Evolutionary conservation across 805 yeast genomes (phyloP).

Genomic region (Saturnispora zaruensis): DNA sequence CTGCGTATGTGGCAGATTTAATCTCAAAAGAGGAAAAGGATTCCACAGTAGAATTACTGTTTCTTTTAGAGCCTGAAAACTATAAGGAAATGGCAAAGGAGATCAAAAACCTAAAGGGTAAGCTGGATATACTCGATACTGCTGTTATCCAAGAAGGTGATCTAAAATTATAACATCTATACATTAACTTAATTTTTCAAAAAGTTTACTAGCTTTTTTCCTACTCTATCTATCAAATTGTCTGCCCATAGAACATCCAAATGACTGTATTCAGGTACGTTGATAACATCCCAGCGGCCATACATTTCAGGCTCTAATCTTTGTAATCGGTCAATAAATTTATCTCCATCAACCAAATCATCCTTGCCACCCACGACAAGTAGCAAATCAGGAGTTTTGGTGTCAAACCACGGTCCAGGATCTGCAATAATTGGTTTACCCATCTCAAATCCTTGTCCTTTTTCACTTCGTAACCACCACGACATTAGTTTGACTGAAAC

Average conservation of each 20-base stretch:
- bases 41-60: slow-evolving; percentile 12
- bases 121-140: slow-evolving; percentile 35
- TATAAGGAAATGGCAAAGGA: slow-evolving; percentile 32
- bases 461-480: slow-evolving; percentile 73
- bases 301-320: slow-evolving; percentile 44
- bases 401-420: slow-evolving; percentile 45
- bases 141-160: slow-evolving; percentile 22
- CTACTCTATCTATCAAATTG: slow-evolving; percentile 60
- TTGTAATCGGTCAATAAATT: slow-evolving; percentile 56
- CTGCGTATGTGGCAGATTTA: slow-evolving; percentile 11
- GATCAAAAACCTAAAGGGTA: slow-evolving; percentile 34
- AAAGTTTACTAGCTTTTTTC: slow-evolving; percentile 36
- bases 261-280: slow-evolving; percentile 65
- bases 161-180: slow-evolving; percentile 2
- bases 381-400: slow-evolving; percentile 48
- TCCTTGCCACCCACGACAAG: slow-evolving; percentile 69
- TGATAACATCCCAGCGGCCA: slow-evolving; percentile 31
- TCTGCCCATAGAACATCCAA: slow-evolving; percentile 91
- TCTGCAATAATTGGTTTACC: slow-evolving; percentile 45
- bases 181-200: slow-evolving; percentile 12
- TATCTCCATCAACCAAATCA: slow-evolving; percentile 65
- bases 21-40: slow-evolving; percentile 11
- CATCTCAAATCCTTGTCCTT: slow-evolving; percentile 37
- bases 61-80: slow-evolving; percentile 20
- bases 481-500: slow-evolving; percentile 75